Conservation (phyloP, 495 filamentous ascomycete genomes). For the Rostrohypoxylon terebratum region DNA sequence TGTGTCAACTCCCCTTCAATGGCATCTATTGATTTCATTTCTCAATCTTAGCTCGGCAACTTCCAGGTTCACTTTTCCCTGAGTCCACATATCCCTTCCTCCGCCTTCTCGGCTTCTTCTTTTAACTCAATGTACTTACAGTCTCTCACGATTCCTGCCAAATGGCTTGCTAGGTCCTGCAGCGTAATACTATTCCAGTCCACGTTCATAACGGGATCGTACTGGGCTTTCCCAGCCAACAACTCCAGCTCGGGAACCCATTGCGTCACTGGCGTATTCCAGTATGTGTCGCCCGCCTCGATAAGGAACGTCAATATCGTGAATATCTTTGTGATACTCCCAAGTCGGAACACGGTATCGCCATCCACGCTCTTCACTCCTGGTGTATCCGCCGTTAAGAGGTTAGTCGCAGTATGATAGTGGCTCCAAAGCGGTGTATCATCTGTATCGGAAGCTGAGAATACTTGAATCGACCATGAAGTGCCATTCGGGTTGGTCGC, state of each 20-base stretch:
- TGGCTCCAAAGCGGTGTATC: slow-evolving; percentile 55
- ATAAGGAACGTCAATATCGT: slow-evolving; percentile 61
- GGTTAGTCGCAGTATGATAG: slow-evolving; percentile 60
- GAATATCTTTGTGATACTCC: slow-evolving; percentile 64
- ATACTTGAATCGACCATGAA: slow-evolving; percentile 65
- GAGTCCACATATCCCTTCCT: not conserved
- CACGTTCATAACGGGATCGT: slow-evolving; percentile 57
- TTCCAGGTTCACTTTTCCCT: slow-evolving; percentile 23
- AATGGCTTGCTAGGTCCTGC: slow-evolving; percentile 64
- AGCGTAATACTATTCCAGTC: slow-evolving; percentile 68
- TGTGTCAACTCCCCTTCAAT: slow-evolving; percentile 58
- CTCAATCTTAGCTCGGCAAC: slow-evolving; percentile 6
- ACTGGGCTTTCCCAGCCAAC: slow-evolving; percentile 46
- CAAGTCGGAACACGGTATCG: slow-evolving; percentile 64
- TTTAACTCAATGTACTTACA: slow-evolving; percentile 43
- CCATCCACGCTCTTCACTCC: slow-evolving; percentile 56
- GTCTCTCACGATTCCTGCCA: slow-evolving; percentile 63
- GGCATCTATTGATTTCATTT: slow-evolving; percentile 50
- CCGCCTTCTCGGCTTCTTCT: not conserved
- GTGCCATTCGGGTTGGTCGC: slow-evolving; percentile 56
- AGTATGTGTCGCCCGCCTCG: slow-evolving; percentile 56
- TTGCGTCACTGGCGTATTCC: slow-evolving; percentile 62
- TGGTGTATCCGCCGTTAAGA: slow-evolving; percentile 46
- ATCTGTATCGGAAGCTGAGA: slow-evolving; percentile 56
- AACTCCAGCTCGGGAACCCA: slow-evolving; percentile 67